Percentiles rank a stretch among this genome's conserved stretches.
Evolutionary conservation across 2,329 filamentous ascomycete genomes (phyloP).

Genomic region (Diplodia scrobiculata): DNA sequence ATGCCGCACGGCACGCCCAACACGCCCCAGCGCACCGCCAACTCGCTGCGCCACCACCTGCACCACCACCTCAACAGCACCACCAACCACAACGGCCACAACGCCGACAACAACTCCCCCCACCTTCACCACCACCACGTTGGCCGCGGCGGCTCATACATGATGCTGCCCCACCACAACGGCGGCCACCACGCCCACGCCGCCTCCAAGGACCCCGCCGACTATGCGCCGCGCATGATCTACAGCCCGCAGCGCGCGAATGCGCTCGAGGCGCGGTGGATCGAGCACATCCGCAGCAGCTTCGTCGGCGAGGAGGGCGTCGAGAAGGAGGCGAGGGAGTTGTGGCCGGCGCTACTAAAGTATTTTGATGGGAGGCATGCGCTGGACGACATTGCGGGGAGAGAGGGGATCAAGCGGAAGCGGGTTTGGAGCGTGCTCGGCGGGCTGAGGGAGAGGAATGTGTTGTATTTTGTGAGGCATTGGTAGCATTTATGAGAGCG

Average conservation of each 20-base stretch:
- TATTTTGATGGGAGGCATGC: constrained; percentile 87
- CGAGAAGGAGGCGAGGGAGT: constrained; percentile 57
- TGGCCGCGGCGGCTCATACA: neutral
- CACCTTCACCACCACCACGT: constrained; percentile 32
- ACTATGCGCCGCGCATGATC: constrained; percentile 52
- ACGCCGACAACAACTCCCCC: constrained; percentile 18
- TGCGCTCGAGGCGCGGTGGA: constrained; percentile 73
- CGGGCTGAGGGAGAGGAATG: constrained; percentile 70
- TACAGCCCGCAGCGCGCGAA: constrained; percentile 77
- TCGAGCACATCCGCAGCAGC: constrained; percentile 48
- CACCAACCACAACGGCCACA: neutral
- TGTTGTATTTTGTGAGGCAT: constrained; percentile 50
- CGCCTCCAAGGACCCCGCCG: constrained; percentile 31
- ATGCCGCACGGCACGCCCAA: constrained; percentile 26
- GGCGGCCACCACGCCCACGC: constrained; percentile 25
- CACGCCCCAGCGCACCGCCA: constrained; percentile 30
- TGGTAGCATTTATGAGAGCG: constrained; percentile 36
- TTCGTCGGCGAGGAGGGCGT: constrained; percentile 36
- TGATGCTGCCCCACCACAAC: constrained; percentile 30
- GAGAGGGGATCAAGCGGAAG: constrained; percentile 84
- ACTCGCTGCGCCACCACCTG: constrained; percentile 18
- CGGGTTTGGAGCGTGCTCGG: constrained; percentile 56
- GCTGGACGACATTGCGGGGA: constrained; percentile 81
- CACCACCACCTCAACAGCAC: neutral
- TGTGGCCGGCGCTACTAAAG: constrained; percentile 74